Evolutionary conservation across 345 rosid genomes (phyloP).

Genomic region (Psidium guajava): DNA sequence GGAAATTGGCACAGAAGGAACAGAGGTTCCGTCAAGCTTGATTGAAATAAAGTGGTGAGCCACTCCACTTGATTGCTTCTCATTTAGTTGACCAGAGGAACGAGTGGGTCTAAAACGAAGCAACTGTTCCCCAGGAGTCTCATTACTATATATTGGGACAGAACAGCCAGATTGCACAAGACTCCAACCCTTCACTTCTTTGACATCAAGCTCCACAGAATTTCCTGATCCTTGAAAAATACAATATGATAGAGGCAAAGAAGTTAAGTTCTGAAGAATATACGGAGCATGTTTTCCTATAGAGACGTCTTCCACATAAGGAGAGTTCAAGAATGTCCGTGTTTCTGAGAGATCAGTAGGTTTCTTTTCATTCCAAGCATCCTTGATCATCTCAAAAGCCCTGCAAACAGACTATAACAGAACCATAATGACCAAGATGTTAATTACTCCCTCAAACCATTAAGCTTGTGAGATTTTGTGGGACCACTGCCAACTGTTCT

Average conservation of each 20-base stretch:
- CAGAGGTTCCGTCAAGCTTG: slow-evolving; percentile 71
- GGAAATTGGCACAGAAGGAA: slow-evolving; percentile 68
- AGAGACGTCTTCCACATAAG: slow-evolving; percentile 22
- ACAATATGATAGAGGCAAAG: slow-evolving; percentile 59
- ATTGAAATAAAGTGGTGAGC: slow-evolving; percentile 66
- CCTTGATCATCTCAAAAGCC: slow-evolving; percentile 60
- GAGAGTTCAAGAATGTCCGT: slow-evolving; percentile 18
- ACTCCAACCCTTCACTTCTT: slow-evolving; percentile 33
- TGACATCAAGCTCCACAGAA: slow-evolving; percentile 27
- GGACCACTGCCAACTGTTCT: no score
- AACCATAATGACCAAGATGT: not conserved
- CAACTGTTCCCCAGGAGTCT: slow-evolving; percentile 49
- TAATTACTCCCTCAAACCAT: not conserved
- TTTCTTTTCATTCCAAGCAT: slow-evolving; percentile 41
- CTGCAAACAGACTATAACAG: slow-evolving; percentile 54
- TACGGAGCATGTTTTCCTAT: slow-evolving; percentile 80
- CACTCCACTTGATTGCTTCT: slow-evolving; percentile 51
- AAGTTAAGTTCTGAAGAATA: slow-evolving; percentile 78
- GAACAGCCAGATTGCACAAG: slow-evolving; percentile 61
- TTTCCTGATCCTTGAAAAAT: slow-evolving; percentile 41
- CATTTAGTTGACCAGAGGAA: slow-evolving; percentile 48
- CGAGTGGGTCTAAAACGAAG: slow-evolving; percentile 34
- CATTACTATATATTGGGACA: slow-evolving; percentile 57
- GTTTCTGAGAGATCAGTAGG: slow-evolving; percentile 25
- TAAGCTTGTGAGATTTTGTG: no score